Evolutionary conservation across 257 asterid species (phyloP).

Genomic region (Petunia secreta): DNA sequence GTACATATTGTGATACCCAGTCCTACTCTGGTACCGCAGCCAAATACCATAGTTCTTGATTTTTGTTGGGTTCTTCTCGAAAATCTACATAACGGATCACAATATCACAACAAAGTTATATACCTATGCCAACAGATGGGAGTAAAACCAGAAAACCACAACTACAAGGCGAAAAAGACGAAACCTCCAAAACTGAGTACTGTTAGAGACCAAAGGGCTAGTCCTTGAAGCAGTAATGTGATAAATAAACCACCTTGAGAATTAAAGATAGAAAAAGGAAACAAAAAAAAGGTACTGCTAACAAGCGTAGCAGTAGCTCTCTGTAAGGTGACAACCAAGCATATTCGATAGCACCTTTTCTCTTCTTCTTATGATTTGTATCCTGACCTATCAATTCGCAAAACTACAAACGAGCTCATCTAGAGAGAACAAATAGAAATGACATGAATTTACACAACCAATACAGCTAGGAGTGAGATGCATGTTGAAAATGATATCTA

Average conservation of each 20-base stretch:
- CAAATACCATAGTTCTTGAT: constrained; percentile 88
- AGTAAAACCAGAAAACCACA: not conserved
- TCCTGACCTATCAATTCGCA: not conserved
- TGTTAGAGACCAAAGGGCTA: not conserved
- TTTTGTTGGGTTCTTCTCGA: constrained; percentile 87
- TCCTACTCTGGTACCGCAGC: constrained; percentile 88
- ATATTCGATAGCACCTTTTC: too few relatives aligned
- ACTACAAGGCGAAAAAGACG: not conserved
- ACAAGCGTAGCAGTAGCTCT: not conserved
- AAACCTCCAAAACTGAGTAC: not conserved
- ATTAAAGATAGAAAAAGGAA: not conserved
- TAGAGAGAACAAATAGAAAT: not conserved
- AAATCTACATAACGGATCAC: constrained; percentile 46
- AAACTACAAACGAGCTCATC: not conserved
- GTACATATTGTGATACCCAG: constrained; percentile 93
- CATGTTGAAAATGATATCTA: not conserved
- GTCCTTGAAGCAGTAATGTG: not conserved
- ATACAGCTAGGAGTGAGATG: not conserved
- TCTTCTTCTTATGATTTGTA: not conserved
- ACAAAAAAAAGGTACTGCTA: not conserved
- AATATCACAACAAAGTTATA: not conserved
- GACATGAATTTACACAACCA: not conserved
- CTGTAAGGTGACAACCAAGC: not conserved
- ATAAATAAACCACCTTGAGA: not conserved
- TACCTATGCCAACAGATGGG: not conserved